phyloP scores from a whole-genome alignment of 78 protist genomes.

The Chrysochromulina tobinii region DNA sequence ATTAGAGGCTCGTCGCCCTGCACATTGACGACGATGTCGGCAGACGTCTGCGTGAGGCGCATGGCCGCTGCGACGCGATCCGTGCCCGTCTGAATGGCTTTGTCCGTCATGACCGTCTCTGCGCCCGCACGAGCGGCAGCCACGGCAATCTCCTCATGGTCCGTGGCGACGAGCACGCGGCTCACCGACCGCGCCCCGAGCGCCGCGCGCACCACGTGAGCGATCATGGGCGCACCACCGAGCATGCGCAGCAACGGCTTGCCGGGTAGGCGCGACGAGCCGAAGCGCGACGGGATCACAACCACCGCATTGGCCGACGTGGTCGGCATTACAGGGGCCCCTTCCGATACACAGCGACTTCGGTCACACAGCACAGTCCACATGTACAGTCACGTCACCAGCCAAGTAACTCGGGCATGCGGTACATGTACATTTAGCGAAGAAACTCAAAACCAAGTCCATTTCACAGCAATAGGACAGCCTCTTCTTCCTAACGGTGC shows the following conservation, averaged over 20 bases:
- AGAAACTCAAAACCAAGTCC: too few species aligned
- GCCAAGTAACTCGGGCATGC: too few species aligned
- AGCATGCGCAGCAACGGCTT: neutral
- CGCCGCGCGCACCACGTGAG: neutral
- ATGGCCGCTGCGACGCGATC: constrained; percentile 1
- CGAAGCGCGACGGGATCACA: neutral
- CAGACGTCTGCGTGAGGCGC: neutral
- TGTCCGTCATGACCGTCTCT: neutral
- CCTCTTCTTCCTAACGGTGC: too few species aligned
- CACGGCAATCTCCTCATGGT: neutral
- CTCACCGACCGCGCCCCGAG: neutral
- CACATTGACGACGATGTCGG: neutral
- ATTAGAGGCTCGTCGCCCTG: neutral
- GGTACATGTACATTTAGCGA: too few species aligned
- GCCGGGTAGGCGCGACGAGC: neutral
- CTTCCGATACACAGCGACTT: too few species aligned
- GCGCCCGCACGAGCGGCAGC: neutral
- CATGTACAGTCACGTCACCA: too few species aligned
- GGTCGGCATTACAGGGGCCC: too few species aligned
- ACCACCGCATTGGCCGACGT: too few species aligned
- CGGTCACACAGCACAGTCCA: too few species aligned
- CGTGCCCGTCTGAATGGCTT: neutral
- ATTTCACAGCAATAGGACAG: too few species aligned
- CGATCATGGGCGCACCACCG: neutral
- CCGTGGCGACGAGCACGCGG: neutral